phyloP scores from a whole-genome alignment of 1,139 yeast genomes.

The Blastobotrys serpentis region DNA sequence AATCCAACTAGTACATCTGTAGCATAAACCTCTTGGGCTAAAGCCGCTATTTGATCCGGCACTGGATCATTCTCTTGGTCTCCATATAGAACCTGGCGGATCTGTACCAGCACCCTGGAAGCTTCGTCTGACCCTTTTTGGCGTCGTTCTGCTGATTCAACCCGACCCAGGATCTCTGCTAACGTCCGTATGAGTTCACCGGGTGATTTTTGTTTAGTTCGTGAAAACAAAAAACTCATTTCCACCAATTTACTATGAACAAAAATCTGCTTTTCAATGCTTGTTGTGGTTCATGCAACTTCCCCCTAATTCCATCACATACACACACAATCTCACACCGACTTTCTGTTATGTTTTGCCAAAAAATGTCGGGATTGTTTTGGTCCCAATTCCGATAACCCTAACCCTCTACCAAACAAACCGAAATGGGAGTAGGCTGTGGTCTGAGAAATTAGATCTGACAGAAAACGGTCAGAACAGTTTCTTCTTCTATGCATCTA shows the following conservation, averaged over 20 bases:
- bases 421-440: too few species aligned
- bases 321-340: too few species aligned
- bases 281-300: background rate
- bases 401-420: too few species aligned
- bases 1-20: slow-evolving; percentile 67
- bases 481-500: too few species aligned
- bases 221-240: slow-evolving; percentile 88
- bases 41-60: slow-evolving; percentile 68
- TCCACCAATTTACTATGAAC: background rate
- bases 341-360: too few species aligned
- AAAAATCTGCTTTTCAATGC: background rate
- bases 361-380: too few species aligned
- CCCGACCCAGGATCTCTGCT: slow-evolving; percentile 67
- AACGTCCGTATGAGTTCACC: slow-evolving; percentile 75
- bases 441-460: too few species aligned
- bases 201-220: slow-evolving; percentile 85
- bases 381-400: background rate
- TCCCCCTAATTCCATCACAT: background rate
- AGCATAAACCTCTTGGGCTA: slow-evolving; percentile 72
- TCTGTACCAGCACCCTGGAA: slow-evolving; percentile 62
- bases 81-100: slow-evolving; percentile 69
- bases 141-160: slow-evolving; percentile 44
- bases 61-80: slow-evolving; percentile 69
- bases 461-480: too few species aligned
- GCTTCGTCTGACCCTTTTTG: slow-evolving; percentile 58